Base-by-base conservation (phyloP, 176 grass and related monocot species). In the Areca catechu region DNA sequence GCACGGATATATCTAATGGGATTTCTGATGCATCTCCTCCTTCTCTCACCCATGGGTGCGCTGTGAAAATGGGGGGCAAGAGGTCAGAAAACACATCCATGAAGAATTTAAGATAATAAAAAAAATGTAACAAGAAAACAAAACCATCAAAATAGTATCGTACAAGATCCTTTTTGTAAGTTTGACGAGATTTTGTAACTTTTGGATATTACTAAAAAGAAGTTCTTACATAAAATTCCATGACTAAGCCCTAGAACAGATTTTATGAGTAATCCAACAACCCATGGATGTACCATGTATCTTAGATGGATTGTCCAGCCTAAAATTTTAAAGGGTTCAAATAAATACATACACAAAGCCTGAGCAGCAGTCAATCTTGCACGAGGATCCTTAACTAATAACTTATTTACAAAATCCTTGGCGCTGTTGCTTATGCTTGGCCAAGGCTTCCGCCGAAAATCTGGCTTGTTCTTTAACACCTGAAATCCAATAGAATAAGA, bases 31-130 rank as follows among this genome's bases (percentile, higher is more conserved):
- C 91, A 62, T 68, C 37, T 49, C 91, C 91, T 43, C 91, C 91
- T 95, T 95, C 91, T 77, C 91, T 81, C 24, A 90, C 91, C 91
- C 91, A 96, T 51, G 76, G 79, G 81, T 96, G 91, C 56, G 91
- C 91, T 96, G 78, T 34, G 60, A 56, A 65, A 58, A 43, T 43
- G 34, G 34, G 34, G 34, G 34, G 9, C 34, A 14, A 43, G 34
- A 43, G 9, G 34, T 43, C 34, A 43, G 34, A 43, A 27, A 43
- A 43, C 34, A 43, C 34, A 43, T 43, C 34, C 7, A 12, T 43
- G 2, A 43, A 43, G 34, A 43, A 43, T 7, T 43, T 43, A 12
- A 43, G 7, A 43, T 43, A 2, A 2, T 12, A 43, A 43, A 37
- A 37, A 51, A 50, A 56, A 59, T 54, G 70, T 52, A 64, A 78